A percentile compares a stretch with the other conserved stretches of the same genome.
These are phyloP conservation scores for Mycena alexandri DNA, from an alignment of 768 basidiomycete species.

Conservation along the genomic window DNA sequence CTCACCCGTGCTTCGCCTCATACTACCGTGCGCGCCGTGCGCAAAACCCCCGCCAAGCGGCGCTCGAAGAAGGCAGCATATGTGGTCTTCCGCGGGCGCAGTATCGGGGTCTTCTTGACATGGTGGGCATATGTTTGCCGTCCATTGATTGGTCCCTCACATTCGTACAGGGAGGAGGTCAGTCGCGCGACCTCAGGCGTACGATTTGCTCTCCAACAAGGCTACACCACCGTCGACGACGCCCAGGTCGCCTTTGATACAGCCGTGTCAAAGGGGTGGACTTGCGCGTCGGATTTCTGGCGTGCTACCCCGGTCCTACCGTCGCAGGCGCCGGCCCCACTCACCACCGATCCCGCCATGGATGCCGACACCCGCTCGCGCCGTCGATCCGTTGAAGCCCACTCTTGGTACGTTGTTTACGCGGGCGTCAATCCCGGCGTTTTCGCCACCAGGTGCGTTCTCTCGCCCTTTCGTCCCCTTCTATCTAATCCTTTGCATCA, in stretches of 20 bases:
- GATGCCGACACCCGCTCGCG: neutral
- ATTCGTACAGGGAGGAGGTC: neutral
- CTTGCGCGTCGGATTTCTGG: neutral
- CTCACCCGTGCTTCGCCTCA: neutral
- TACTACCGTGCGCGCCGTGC: neutral
- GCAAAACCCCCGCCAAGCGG: neutral
- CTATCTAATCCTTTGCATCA: neutral
- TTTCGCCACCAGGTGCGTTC: neutral
- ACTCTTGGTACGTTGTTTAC: neutral
- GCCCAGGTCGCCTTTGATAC: neutral
- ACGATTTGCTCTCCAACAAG: neutral
- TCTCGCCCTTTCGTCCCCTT: neutral
- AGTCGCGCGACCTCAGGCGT: neutral
- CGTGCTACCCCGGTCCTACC: neutral
- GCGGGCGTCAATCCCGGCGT: neutral
- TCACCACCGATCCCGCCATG: neutral
- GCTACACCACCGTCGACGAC: neutral
- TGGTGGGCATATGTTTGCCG: neutral
- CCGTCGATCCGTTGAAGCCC: neutral
- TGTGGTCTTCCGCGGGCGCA: slow-evolving; percentile 13
- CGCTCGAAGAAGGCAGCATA: neutral
- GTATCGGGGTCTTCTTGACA: neutral
- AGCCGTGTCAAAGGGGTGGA: neutral
- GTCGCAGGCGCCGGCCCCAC: neutral
- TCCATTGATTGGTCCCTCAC: neutral